Evolutionary conservation across 345 rosid genomes (phyloP).

Genomic region (Physaria fendleri): DNA sequence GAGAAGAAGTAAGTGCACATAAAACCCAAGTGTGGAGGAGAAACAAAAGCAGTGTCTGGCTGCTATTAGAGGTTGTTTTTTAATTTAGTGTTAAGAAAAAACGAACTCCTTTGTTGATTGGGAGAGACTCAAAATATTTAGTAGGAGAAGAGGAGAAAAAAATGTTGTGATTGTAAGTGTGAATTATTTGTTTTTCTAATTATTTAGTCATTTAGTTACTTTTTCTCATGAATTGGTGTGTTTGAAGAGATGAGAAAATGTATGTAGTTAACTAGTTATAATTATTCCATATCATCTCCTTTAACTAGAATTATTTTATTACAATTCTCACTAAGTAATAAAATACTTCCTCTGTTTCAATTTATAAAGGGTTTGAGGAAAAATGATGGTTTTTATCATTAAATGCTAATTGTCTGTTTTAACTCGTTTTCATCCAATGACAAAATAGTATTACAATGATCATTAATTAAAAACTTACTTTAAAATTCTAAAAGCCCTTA

Average conservation of each 20-base stretch:
- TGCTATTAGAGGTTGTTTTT: slow-evolving; percentile 21
- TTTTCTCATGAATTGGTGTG: background rate
- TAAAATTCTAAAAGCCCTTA: too few species aligned
- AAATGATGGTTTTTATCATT: too few species aligned
- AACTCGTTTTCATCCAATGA: too few species aligned
- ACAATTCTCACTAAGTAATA: too few species aligned
- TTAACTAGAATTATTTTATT: too few species aligned
- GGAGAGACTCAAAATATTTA: background rate
- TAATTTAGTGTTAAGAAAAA: background rate
- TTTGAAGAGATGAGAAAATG: slow-evolving; percentile 2
- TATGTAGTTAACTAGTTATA: slow-evolving; percentile 3
- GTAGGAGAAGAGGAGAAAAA: background rate
- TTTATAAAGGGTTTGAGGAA: too few species aligned
- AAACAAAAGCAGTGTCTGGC: slow-evolving; percentile 9
- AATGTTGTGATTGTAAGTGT: slow-evolving; percentile 24
- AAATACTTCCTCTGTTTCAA: too few species aligned
- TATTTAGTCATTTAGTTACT: slow-evolving; percentile 13
- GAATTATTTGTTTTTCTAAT: slow-evolving; percentile 11
- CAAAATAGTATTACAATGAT: too few species aligned
- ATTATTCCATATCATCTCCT: background rate
- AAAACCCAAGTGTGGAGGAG: slow-evolving; percentile 11
- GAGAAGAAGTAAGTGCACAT: slow-evolving; percentile 30
- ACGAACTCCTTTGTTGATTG: slow-evolving; percentile 11
- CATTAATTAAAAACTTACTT: too few species aligned
- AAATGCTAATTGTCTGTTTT: too few species aligned